phyloP scores from a whole-genome alignment of 495 filamentous ascomycete species.

The Thermochaetoides thermophila region DNA sequence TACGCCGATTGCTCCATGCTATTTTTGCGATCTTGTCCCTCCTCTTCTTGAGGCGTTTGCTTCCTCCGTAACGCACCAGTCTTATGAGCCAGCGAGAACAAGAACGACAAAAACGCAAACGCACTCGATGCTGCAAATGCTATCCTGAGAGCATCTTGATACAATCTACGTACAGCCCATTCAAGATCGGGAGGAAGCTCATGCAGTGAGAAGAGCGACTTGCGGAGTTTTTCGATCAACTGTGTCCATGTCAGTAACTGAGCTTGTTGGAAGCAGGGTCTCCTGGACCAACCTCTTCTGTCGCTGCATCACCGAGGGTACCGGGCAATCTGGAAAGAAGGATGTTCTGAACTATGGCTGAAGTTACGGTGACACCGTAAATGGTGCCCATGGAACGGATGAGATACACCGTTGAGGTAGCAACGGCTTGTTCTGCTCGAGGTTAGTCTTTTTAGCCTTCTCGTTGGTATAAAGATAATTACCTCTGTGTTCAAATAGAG shows the following conservation, averaged over 20 bases:
- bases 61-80: slow-evolving; percentile 14
- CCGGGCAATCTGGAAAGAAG: slow-evolving; percentile 36
- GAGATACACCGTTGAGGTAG: slow-evolving; percentile 48
- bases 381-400: slow-evolving; percentile 49
- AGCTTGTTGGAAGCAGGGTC: neutral
- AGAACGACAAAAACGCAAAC: slow-evolving; percentile 23
- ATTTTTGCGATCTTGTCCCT: too few species aligned
- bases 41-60: too few species aligned
- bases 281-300: slow-evolving; percentile 15
- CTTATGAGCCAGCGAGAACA: slow-evolving; percentile 16
- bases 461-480: slow-evolving; percentile 3
- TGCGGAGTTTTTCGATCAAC: slow-evolving; percentile 38
- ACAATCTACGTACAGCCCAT: slow-evolving; percentile 32
- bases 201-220: slow-evolving; percentile 38
- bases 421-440: slow-evolving; percentile 45
- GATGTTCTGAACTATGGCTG: slow-evolving; percentile 48
- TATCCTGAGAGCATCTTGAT: slow-evolving; percentile 33
- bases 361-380: slow-evolving; percentile 48
- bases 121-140: slow-evolving; percentile 34
- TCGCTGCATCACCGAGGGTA: slow-evolving; percentile 30
- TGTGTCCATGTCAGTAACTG: slow-evolving; percentile 3
- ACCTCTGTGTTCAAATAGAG: slow-evolving; percentile 49
- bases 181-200: slow-evolving; percentile 32
- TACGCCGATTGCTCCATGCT: too few species aligned
- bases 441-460: slow-evolving; percentile 4